Evolutionary conservation across 306 rosid species (phyloP), one percentile per base, ranked within the genome.

Genomic region (Dalbergia cultrata): DNA sequence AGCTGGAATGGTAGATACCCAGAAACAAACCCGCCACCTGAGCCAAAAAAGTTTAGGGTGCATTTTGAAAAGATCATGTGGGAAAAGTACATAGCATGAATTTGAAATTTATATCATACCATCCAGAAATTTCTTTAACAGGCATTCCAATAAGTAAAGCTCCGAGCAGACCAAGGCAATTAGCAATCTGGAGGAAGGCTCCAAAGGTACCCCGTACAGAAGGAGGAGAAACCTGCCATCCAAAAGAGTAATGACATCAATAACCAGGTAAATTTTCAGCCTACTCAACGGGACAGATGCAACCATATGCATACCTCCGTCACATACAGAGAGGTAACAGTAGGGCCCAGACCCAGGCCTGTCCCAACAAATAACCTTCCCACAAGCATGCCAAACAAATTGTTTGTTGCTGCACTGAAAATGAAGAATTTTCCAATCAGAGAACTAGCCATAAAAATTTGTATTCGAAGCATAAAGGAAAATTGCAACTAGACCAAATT

Each of bases 1-100:
- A 37, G 99, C 95, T 67, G 99, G 99, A 81, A 95, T 84, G 81
- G 80, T 86, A 33, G 99, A 93, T 63, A 89, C 83, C 98, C 96
- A 84, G 78, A 95, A 95, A 84, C 99, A 95, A 82, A 90, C 89
- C 59, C 99, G 97, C 99, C 99, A 95, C 99, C 99, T 95, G 86
- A 84, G 82, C 76, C 74, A 80, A 72, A 79, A 57, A 64, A 87
- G 53, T 31, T 35, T 47, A 66, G 66, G 62, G 56, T 22, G 49
- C 60, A 59, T 72, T 47, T 26, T 61, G 63, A 81, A 82, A 74
- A 70, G 37, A 63, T 78, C 39, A 80, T 56, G 68, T 13, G 80
- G 61, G 47, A 78, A 75, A 16, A 41, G 73, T 50, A 68, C 60
- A 77, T 43, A 50, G 19, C 17, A 17, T 78, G 35, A 67, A 53